Evolutionary conservation across 1,139 yeast genomes (phyloP), one percentile per base, ranked within the genome.

Genomic region (Zygosaccharomyces sapae): DNA sequence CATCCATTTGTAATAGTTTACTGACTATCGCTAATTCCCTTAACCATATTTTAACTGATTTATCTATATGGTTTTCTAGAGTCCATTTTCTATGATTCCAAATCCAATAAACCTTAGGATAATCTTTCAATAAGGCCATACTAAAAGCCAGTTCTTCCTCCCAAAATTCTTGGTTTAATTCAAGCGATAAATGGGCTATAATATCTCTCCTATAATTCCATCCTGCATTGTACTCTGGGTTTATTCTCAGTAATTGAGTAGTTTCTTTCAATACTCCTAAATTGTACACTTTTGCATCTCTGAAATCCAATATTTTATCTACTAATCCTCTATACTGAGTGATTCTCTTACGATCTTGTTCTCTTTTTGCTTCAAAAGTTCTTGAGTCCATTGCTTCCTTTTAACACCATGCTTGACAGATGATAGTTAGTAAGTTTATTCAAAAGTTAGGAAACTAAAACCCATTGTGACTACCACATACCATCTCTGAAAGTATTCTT

Each of bases 1-100:
- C 74, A 63, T 92, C 98, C 52, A 77, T 66, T 33, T 76, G 76
- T 47, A 92, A 72, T 58, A 92, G 70, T 59, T 80, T 82, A 44
- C 79, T 77, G 1, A 87, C 90, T 7, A 88, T 74, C 1, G 67
- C 74, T 56, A 92, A 68, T 61, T 92, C 98, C 41, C 66, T 68
- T 10, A 72, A 63, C 95, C 95, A 89, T 47, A 83, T 70, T 12
- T 46, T 47, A 3, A 48, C 41, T 2, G 57, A 51, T 3, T 78
- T 75, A 0, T 62, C 59, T 4, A 83, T 81, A 42, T 80, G 70
- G 49, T 74, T 71, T 46, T 76, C 73, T 36, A 92, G 68, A 45
- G 87, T 77, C 98, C 98, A 92, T 16, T 78, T 70, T 29, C 99
- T 74, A 65, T 92, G 97, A 59, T 84, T 86, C 97, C 97, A 92